Evolutionary conservation across 495 filamentous ascomycete species (phyloP), one percentile per base, ranked within the genome.

Genomic region (Filosporella fistucella): DNA sequence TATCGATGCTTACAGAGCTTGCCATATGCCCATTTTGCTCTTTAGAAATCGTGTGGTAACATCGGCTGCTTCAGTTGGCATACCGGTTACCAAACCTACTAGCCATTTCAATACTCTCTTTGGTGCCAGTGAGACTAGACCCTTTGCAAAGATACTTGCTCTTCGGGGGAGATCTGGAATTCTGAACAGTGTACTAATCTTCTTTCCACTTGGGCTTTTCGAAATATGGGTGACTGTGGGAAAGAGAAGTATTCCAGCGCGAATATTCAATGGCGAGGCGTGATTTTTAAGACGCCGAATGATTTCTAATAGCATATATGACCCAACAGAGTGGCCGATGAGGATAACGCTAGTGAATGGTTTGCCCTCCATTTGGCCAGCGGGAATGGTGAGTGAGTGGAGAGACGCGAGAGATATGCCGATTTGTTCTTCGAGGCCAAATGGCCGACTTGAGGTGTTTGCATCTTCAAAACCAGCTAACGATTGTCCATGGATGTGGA

Each of bases 241-340:
- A 59, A 91, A 91, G 1, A 95, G 64, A 47, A 89, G 69, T 20
- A 89, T 72, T 2, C 72, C 86, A 0, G 76, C 81, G 33, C 72
- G 48, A 58, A 84, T 63, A 52, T 51, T 29, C 5, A 45, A 41
- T 13, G 36, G 52, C n/a, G 44, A 52, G 21, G 25, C 29, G 21
- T 29, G 30, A 21, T 51, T 49, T 33, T 39, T 69, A 59, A 80
- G 73, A 14, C 76, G 68, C 28, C 80, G 66, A 22, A 88, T 69
- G 7, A 88, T 61, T 64, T 93, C 88, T 53, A 91, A 72, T n/a
- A 78, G 63, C 8, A 95, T 84, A 60, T 86, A 94, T 0, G 78
- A 66, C 18, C 89, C 89, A 2, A 95, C 86, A 0, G 88, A 91
- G 60, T 95, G 89, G 0, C 87, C 89, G 22, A 94, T 79, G 5